Percentiles rank a stretch among this genome's conserved stretches.
phyloP scores from a whole-genome alignment of 129 eudicot genomes.

The Dittrichia graveolens region DNA sequence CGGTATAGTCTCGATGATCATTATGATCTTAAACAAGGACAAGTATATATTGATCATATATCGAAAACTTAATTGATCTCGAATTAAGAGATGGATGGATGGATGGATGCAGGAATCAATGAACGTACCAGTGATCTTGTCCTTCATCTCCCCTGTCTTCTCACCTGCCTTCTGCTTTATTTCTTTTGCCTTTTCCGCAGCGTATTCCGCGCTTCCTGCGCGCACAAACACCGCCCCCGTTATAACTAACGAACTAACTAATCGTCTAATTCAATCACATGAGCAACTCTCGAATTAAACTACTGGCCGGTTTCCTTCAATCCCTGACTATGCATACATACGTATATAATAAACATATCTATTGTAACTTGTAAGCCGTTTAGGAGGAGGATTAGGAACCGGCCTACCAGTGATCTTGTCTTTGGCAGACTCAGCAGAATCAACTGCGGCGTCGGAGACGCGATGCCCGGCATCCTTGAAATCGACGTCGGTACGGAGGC shows the following conservation, averaged over 20 bases:
- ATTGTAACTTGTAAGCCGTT: too few relatives aligned
- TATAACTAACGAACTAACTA: background rate
- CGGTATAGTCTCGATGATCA: too few relatives aligned
- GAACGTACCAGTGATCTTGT: background rate
- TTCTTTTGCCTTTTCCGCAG: constrained; percentile 28
- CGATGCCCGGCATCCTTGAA: constrained; percentile 31
- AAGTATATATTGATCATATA: too few relatives aligned
- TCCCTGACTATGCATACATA: too few relatives aligned
- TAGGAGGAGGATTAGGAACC: too few relatives aligned
- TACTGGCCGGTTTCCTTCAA: too few relatives aligned
- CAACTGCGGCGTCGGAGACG: constrained; percentile 37
- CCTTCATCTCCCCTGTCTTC: constrained; percentile 28
- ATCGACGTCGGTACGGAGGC: constrained; percentile 41
- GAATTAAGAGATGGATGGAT: too few relatives aligned
- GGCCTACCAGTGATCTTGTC: constrained; percentile 42
- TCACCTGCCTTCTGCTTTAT: constrained; percentile 22
- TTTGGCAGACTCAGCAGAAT: constrained; percentile 43
- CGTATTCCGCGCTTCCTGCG: constrained; percentile 36
- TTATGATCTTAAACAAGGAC: too few relatives aligned
- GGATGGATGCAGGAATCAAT: too few relatives aligned
- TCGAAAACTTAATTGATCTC: too few relatives aligned
- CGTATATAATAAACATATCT: too few relatives aligned
- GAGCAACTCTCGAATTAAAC: background rate
- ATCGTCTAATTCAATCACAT: background rate
- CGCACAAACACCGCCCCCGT: background rate